These are phyloP conservation scores for Actinomortierella ambigua DNA, from an alignment of 371 early-diverging fungal genomes.

Conservation along the genomic window DNA sequence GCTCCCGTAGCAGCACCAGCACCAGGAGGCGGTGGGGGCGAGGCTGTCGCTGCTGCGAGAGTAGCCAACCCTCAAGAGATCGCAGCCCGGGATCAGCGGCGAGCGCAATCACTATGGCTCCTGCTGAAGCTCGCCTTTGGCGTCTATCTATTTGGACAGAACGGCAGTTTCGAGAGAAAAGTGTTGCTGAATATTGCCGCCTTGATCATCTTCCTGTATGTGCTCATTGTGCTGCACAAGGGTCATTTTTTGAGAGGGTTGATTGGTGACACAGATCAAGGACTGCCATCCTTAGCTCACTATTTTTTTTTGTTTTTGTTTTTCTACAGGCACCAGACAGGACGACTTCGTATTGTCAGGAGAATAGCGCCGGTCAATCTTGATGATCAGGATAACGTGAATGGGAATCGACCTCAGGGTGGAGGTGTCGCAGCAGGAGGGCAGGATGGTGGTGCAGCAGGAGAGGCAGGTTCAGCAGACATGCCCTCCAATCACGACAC, in stretches of 20 bases:
- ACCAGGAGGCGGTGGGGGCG: background rate
- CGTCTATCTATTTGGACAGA: slow-evolving; percentile 48
- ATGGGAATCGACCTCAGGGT: slow-evolving; percentile 5
- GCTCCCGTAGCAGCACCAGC: background rate
- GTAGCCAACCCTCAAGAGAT: slow-evolving; percentile 32
- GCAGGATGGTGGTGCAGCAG: too few species aligned
- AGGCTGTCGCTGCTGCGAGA: slow-evolving; percentile 7
- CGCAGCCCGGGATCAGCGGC: slow-evolving; percentile 42
- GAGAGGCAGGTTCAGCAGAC: too few species aligned
- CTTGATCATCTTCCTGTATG: slow-evolving; percentile 48
- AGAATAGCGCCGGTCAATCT: slow-evolving; percentile 16
- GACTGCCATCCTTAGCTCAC: background rate
- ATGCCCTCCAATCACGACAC: too few species aligned
- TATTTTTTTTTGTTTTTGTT: background rate
- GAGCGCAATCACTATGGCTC: slow-evolving; percentile 40
- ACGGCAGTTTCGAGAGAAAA: slow-evolving; percentile 48
- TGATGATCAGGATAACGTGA: too few species aligned
- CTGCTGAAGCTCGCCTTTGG: slow-evolving; percentile 46
- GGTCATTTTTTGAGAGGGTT: background rate
- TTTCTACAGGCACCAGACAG: slow-evolving; percentile 44
- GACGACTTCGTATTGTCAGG: slow-evolving; percentile 47
- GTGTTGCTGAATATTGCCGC: slow-evolving; percentile 44
- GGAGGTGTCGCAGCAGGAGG: slow-evolving; percentile 7
- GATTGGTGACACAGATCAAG: background rate
- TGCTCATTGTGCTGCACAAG: too few species aligned